Conservation (phyloP, 179 eudicot species). For the Nepenthes alata region DNA sequence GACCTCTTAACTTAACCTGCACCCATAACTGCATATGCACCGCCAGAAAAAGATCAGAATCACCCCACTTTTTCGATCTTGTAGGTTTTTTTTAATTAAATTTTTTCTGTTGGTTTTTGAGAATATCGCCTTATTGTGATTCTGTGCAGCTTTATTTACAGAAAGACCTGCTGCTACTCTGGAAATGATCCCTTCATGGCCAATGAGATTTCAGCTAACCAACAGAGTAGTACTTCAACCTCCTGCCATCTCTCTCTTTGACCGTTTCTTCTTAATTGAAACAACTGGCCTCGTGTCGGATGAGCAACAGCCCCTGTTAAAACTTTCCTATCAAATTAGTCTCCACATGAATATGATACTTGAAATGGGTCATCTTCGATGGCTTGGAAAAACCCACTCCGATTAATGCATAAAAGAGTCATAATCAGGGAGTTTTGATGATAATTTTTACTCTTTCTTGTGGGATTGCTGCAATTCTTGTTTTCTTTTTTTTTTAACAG, state of each 20-base stretch:
- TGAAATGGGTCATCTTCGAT: neutral
- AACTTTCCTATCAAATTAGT: neutral
- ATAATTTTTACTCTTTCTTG: neutral
- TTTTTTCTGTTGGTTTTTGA: too few species aligned
- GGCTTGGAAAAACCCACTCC: too few species aligned
- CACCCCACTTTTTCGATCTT: neutral
- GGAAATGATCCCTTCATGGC: slow-evolving; percentile 97
- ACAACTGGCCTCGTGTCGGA: too few species aligned
- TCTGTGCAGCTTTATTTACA: slow-evolving; percentile 56
- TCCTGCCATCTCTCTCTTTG: neutral
- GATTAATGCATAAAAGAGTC: too few species aligned
- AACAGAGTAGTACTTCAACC: slow-evolving; percentile 22
- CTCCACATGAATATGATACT: too few species aligned
- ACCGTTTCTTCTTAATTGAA: neutral
- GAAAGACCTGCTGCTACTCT: slow-evolving; percentile 71
- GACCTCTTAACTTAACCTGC: slow-evolving; percentile 9
- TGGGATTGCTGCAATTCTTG: neutral
- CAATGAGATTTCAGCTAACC: slow-evolving; percentile 69
- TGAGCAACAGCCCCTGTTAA: too few species aligned
- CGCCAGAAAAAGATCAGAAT: neutral
- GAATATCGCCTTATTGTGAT: slow-evolving; percentile 14
- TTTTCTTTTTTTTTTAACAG: slow-evolving; percentile 13
- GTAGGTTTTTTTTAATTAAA: neutral
- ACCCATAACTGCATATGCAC: neutral
- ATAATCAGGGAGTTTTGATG: too few species aligned